Percentiles rank a stretch among this genome's conserved stretches.
Conservation (phyloP, 371 early-diverging fungal genomes). For the Mortierella sp. region DNA sequence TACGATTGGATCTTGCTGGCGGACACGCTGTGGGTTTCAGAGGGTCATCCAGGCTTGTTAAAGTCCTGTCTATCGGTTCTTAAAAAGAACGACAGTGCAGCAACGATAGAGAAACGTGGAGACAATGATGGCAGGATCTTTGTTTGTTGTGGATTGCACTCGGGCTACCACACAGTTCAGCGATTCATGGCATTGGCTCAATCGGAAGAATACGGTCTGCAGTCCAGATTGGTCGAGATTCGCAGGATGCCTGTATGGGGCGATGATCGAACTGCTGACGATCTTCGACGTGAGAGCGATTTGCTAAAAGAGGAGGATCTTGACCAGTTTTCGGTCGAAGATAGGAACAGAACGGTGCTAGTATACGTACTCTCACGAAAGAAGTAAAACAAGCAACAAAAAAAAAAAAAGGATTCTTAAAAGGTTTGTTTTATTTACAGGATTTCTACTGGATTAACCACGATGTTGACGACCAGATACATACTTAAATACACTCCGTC, state of each 20-base stretch:
- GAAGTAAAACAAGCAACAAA: neutral
- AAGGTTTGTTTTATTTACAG: neutral
- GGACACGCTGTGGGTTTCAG: constrained; percentile 53
- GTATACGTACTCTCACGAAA: constrained; percentile 38
- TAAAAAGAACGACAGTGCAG: neutral
- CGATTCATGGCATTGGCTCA: constrained; percentile 34
- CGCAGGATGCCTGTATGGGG: constrained; percentile 38
- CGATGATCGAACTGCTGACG: constrained; percentile 28
- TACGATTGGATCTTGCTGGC: constrained; percentile 46
- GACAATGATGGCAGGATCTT: constrained; percentile 24
- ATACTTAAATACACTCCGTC: neutral
- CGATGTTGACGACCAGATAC: too few relatives aligned
- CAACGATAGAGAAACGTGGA: too few relatives aligned
- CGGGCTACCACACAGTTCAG: constrained; percentile 34
- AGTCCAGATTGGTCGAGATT: constrained; percentile 27
- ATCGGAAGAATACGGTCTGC: constrained; percentile 16
- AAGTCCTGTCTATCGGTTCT: constrained; percentile 36
- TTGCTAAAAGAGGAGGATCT: constrained; percentile 29
- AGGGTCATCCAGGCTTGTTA: constrained; percentile 34
- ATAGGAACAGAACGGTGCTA: constrained; percentile 46
- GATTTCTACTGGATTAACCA: too few relatives aligned
- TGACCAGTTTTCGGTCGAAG: constrained; percentile 29
- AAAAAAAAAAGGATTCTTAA: too few relatives aligned
- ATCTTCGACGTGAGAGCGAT: constrained; percentile 25
- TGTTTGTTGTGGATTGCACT: constrained; percentile 49